A percentile compares a stretch with the other conserved stretches of the same genome.
Evolutionary conservation across 1,284 basidiomycete genomes (phyloP).

Genomic region (Volvariella volvacea): DNA sequence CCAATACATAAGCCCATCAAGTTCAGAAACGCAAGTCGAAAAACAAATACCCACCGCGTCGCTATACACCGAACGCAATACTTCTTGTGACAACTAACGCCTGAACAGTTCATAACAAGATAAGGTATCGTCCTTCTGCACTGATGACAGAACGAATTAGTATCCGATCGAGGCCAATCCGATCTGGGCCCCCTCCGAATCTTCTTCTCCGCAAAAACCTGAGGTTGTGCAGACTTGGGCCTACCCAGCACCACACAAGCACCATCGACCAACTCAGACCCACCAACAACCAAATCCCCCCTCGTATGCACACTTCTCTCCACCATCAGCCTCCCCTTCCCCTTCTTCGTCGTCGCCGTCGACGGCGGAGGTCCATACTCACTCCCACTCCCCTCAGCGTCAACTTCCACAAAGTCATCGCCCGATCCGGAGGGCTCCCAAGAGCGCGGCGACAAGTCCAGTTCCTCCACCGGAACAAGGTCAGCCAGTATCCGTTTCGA

Average conservation of each 20-base stretch:
- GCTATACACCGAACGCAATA: constrained; percentile 22
- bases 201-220: neutral
- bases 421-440: no score
- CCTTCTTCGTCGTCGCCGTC: no score
- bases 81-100: constrained; percentile 12
- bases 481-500: no score
- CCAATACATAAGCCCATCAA: neutral
- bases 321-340: neutral
- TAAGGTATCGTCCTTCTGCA: constrained; percentile 16
- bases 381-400: no score
- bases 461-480: no score
- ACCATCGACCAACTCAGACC: no score
- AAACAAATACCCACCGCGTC: constrained; percentile 12
- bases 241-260: no score
- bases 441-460: no score
- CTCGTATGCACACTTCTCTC: neutral
- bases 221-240: neutral
- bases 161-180: neutral
- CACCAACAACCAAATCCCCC: neutral
- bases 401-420: no score
- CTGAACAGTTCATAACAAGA: constrained; percentile 17
- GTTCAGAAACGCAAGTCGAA: neutral
- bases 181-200: neutral
- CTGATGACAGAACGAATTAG: constrained; percentile 21
- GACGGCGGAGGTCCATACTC: no score